Percentiles rank a stretch among this genome's conserved stretches.
Evolutionary conservation across 768 basidiomycete genomes (phyloP).

Genomic region (Boletus patriciae): DNA sequence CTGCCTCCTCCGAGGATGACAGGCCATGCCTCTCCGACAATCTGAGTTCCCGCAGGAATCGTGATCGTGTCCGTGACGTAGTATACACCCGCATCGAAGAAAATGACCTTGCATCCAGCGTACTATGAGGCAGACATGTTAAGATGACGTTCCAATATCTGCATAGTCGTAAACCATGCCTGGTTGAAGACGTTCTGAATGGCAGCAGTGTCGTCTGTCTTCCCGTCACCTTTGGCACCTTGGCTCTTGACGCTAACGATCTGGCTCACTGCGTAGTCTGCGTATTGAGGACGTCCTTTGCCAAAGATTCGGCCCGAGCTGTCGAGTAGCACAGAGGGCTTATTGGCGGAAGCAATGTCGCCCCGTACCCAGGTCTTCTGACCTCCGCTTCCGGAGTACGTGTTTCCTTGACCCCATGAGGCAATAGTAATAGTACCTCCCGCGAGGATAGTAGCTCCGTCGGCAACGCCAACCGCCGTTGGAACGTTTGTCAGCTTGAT

Average conservation of each 20-base stretch:
- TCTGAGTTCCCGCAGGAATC: constrained; percentile 46
- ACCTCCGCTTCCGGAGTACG: constrained; percentile 54
- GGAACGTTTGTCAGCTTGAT: constrained; percentile 36
- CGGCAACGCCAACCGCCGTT: constrained; percentile 32
- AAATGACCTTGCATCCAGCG: constrained; percentile 73
- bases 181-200: constrained; percentile 57
- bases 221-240: constrained; percentile 74
- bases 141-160: not conserved
- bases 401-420: constrained; percentile 76
- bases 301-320: constrained; percentile 60
- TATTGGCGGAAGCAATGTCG: constrained; percentile 44
- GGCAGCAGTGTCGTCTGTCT: constrained; percentile 71
- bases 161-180: constrained; percentile 31
- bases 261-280: constrained; percentile 53
- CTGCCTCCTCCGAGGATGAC: constrained; percentile 45
- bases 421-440: constrained; percentile 38
- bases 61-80: constrained; percentile 45
- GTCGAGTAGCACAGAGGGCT: constrained; percentile 57
- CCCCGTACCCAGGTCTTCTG: constrained; percentile 50
- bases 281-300: constrained; percentile 66
- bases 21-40: constrained; percentile 54
- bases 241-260: constrained; percentile 68
- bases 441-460: constrained; percentile 34
- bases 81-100: constrained; percentile 69
- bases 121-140: constrained; percentile 41